Percentiles rank a stretch among this genome's conserved stretches.
phyloP scores from a whole-genome alignment of 2,329 filamentous ascomycete species.

The Lasiodiplodia citricola region DNA sequence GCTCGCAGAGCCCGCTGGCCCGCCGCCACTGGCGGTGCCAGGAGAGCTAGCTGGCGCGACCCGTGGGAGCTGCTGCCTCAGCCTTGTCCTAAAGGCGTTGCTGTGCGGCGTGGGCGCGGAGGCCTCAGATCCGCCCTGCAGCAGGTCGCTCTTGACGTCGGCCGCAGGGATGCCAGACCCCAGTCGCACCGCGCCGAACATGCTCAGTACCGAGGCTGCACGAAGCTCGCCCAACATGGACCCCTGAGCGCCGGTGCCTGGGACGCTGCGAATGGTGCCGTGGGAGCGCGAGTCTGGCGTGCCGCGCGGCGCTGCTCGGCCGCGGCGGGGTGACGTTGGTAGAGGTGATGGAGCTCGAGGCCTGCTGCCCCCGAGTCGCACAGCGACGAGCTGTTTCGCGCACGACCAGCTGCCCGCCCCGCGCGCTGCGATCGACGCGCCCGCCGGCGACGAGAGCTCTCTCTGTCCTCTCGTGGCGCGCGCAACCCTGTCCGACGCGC shows the following conservation, averaged over 20 bases:
- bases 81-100: slow-evolving; percentile 18
- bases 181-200: slow-evolving; percentile 19
- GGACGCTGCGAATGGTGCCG: not conserved
- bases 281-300: not conserved
- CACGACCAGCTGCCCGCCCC: slow-evolving; percentile 15
- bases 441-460: not conserved
- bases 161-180: not conserved
- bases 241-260: slow-evolving; percentile 10
- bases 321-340: slow-evolving; percentile 15
- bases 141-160: slow-evolving; percentile 19
- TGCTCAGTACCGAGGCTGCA: slow-evolving; percentile 25
- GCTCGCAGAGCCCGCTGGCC: slow-evolving; percentile 8
- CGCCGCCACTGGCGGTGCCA: slow-evolving; percentile 12
- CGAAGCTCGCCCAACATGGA: not conserved
- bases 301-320: slow-evolving; percentile 14
- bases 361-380: slow-evolving; percentile 5
- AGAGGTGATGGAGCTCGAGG: slow-evolving; percentile 19
- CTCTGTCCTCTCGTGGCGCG: slow-evolving; percentile 16
- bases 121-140: slow-evolving; percentile 15
- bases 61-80: slow-evolving; percentile 11
- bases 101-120: slow-evolving; percentile 19
- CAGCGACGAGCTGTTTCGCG: slow-evolving; percentile 17
- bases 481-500: slow-evolving; percentile 15
- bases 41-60: not conserved
- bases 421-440: slow-evolving; percentile 15